A percentile compares a stretch with the other conserved stretches of the same genome.
These are phyloP conservation scores for Eleusine indica DNA, from an alignment of 176 grass and related monocot genomes.

Conservation along the genomic window DNA sequence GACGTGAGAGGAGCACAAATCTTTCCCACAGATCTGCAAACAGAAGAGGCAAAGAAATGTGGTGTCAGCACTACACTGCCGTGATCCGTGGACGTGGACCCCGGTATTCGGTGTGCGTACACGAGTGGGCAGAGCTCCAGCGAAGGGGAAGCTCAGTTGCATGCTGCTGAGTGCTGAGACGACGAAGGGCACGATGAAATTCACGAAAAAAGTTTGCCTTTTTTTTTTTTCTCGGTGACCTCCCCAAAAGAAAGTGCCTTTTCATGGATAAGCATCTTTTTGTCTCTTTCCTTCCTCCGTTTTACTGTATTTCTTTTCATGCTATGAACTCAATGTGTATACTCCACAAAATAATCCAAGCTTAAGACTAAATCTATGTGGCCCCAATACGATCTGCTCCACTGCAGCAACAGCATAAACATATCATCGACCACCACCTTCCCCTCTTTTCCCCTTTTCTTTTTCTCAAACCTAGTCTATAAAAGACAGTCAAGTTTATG, in stretches of 20 bases:
- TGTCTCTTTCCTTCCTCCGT: neutral
- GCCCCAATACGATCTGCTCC: conserved; percentile 9
- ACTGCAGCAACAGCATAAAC: conserved; percentile 21
- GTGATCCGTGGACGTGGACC: no score
- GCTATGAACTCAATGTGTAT: no score
- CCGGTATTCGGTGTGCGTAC: no score
- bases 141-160: no score
- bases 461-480: neutral
- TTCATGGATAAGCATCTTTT: conserved; percentile 46
- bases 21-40: no score
- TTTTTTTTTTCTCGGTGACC: neutral
- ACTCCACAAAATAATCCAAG: neutral
- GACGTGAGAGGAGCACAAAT: no score
- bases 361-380: conserved; percentile 8
- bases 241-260: conserved; percentile 24
- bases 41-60: no score
- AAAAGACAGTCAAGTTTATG: neutral
- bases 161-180: no score
- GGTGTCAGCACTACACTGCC: no score
- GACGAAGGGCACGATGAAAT: neutral
- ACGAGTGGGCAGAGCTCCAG: no score
- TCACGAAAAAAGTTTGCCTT: neutral
- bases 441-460: neutral
- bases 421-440: neutral
- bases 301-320: neutral